A percentile compares a stretch with the other conserved stretches of the same genome.
phyloP scores from a whole-genome alignment of 208 protist genomes.

The Acanthamoeba castellanii region DNA sequence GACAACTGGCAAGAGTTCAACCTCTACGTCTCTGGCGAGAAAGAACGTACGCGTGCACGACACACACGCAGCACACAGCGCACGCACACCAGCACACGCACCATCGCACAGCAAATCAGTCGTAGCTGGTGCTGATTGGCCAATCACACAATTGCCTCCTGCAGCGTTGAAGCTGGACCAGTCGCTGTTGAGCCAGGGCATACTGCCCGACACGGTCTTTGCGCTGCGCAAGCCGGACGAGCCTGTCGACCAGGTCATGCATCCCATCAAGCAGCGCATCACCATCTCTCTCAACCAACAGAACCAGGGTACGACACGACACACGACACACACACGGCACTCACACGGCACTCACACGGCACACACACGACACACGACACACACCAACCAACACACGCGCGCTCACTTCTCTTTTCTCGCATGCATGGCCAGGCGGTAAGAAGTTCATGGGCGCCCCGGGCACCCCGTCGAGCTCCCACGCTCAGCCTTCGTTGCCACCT shows the following conservation, averaged over 20 bases:
- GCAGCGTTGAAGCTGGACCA: constrained; percentile 11
- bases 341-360: not conserved
- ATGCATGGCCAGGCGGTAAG: not conserved
- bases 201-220: constrained; percentile 8
- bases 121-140: no score
- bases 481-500: not conserved
- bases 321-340: not conserved
- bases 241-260: constrained; percentile 14
- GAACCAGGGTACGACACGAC: not conserved
- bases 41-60: not conserved
- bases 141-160: no score
- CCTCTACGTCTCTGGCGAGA: constrained; percentile 43
- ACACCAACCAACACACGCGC: no score
- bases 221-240: not conserved
- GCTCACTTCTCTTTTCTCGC: not conserved
- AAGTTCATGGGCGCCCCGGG: constrained; percentile 1
- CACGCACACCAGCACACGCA: not conserved
- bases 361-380: not conserved
- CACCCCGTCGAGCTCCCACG: not conserved
- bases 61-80: not conserved
- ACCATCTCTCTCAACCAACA: constrained; percentile 32
- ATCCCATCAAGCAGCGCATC: constrained; percentile 1
- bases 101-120: no score
- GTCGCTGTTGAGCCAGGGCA: not conserved
- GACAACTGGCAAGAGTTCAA: not conserved